These are phyloP conservation scores for Whalleya microplaca DNA, from an alignment of 2,329 filamentous ascomycete species.

Conservation along the genomic window DNA sequence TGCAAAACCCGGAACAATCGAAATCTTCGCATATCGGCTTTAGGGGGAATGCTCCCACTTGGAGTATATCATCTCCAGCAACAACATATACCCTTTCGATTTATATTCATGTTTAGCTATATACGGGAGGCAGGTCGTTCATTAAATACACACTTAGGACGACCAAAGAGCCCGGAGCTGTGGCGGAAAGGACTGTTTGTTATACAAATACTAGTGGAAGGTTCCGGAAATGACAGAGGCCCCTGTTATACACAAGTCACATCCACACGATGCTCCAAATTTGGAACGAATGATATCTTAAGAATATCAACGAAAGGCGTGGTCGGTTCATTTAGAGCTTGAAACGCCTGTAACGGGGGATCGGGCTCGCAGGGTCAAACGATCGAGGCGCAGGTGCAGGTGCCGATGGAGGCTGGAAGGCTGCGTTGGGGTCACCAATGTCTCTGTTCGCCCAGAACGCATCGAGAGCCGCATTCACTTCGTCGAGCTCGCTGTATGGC, in stretches of 20 bases:
- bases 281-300: not conserved
- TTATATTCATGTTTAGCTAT: not conserved
- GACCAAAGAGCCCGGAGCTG: not conserved
- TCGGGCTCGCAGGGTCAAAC: not conserved
- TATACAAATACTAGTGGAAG: not conserved
- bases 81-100: not conserved
- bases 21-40: too few species aligned
- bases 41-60: not conserved
- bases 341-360: not conserved
- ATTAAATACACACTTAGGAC: not conserved
- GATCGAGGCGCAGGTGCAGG: not conserved
- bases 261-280: not conserved
- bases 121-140: not conserved
- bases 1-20: too few species aligned
- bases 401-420: not conserved
- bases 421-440: conserved; percentile 23
- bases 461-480: conserved; percentile 36
- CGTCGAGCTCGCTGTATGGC: conserved; percentile 40
- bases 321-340: not conserved
- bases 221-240: not conserved
- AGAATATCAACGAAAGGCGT: not conserved
- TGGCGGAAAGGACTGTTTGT: not conserved
- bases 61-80: not conserved
- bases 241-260: not conserved
- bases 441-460: conserved; percentile 36